phyloP scores from a whole-genome alignment of 768 basidiomycete species.

The Coprinopsis marcescibilis region DNA sequence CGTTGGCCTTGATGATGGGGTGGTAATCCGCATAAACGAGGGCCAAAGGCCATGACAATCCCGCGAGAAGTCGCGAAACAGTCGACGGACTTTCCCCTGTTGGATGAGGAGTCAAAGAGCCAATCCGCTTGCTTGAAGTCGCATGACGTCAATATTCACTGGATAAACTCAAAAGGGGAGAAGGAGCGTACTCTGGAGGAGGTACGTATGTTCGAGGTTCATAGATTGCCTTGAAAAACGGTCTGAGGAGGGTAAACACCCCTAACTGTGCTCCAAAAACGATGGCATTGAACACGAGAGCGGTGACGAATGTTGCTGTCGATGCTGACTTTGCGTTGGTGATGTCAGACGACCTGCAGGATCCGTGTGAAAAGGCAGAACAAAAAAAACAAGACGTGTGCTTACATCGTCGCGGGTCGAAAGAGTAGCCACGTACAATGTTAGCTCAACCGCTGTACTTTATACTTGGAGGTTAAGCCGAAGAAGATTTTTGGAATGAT shows the following conservation, averaged over 20 bases:
- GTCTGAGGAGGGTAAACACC: conserved; percentile 77
- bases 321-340: conserved; percentile 51
- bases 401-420: too few relatives aligned
- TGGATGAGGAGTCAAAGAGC: conserved; percentile 32
- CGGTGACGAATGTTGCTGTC: conserved; percentile 74
- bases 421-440: too few relatives aligned
- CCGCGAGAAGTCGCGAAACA: background rate
- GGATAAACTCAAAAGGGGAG: background rate
- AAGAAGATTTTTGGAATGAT: background rate
- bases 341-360: conserved; percentile 33
- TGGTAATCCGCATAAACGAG: conserved; percentile 58
- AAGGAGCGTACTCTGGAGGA: conserved; percentile 30
- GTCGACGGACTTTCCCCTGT: background rate
- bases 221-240: conserved; percentile 84
- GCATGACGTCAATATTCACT: conserved; percentile 6
- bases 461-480: too few relatives aligned
- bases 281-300: conserved; percentile 75
- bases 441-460: too few relatives aligned
- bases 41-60: conserved; percentile 59
- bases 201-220: conserved; percentile 76
- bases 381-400: background rate
- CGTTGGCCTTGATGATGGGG: conserved; percentile 62
- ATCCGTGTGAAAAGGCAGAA: background rate
- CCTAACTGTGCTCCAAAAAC: conserved; percentile 68
- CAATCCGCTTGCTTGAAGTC: conserved; percentile 62